phyloP scores from a whole-genome alignment of 2,329 filamentous ascomycete species.

The Colletotrichum sp. region DNA sequence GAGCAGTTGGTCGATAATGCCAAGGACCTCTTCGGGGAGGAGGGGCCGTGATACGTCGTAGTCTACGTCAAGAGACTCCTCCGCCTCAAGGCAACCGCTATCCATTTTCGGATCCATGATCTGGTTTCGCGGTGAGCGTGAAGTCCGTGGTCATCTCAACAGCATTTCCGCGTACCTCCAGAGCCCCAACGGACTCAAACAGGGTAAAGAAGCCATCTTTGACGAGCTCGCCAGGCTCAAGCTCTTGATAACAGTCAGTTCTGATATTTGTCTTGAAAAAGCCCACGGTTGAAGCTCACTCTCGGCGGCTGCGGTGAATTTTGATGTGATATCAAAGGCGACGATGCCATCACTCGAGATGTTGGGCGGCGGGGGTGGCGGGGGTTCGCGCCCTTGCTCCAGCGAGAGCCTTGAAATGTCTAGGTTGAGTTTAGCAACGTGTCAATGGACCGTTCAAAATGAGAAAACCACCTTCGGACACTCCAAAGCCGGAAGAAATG shows the following conservation, averaged over 20 bases:
- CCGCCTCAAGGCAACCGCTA: conserved; percentile 80
- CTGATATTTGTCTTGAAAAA: background rate
- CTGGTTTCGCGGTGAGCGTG: conserved; percentile 49
- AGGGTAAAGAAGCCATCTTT: conserved; percentile 95
- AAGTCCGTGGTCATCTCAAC: background rate
- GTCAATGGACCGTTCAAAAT: background rate
- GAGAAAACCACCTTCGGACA: conserved; percentile 35
- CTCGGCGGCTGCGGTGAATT: conserved; percentile 57
- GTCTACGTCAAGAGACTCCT: conserved; percentile 82
- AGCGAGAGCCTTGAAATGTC: conserved; percentile 48
- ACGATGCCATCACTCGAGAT: conserved; percentile 56
- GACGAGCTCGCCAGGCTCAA: conserved; percentile 81
- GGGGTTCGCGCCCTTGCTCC: conserved; percentile 33
- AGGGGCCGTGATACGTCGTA: conserved; percentile 76
- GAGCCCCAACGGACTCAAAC: conserved; percentile 89
- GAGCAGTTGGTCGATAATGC: conserved; percentile 92
- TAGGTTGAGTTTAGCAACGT: conserved; percentile 27
- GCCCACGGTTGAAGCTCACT: conserved; percentile 42
- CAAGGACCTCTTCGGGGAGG: conserved; percentile 80
- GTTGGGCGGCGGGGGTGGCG: conserved; percentile 42
- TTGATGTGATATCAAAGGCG: conserved; percentile 62
- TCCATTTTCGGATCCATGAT: conserved; percentile 99
- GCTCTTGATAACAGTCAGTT: conserved; percentile 55
- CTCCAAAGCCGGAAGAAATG: conserved; percentile 33
- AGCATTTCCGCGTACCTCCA: conserved; percentile 62